phyloP scores from a whole-genome alignment of 129 eudicot species.

The Flaveria brownii region DNA sequence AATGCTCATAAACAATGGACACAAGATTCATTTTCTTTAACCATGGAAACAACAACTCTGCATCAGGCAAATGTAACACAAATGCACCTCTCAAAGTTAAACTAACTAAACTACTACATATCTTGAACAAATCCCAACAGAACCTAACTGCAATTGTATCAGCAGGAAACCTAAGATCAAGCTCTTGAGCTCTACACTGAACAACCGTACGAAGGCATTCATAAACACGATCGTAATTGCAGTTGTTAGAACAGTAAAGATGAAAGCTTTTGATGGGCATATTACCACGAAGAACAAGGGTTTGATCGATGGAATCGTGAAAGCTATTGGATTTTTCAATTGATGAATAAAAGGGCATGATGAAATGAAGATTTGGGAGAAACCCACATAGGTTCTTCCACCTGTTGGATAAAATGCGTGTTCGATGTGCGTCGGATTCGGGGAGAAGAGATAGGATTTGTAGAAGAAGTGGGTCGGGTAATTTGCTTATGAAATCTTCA shows the following conservation, averaged over 20 bases:
- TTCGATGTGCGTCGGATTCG: slow-evolving; percentile 20
- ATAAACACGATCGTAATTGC: slow-evolving; percentile 26
- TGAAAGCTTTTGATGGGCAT: slow-evolving; percentile 12
- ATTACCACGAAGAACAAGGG: slow-evolving; percentile 25
- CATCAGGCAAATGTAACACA: slow-evolving; percentile 14
- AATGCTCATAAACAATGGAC: background rate
- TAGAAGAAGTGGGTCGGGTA: slow-evolving; percentile 16
- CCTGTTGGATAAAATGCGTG: slow-evolving; percentile 25
- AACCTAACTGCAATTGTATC: slow-evolving; percentile 14
- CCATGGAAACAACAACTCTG: slow-evolving; percentile 21
- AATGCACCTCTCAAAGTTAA: slow-evolving; percentile 24
- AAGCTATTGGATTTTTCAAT: background rate
- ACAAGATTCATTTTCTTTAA: slow-evolving; percentile 20
- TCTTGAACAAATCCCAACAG: slow-evolving; percentile 28
- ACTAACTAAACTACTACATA: slow-evolving; percentile 10
- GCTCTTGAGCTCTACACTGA: background rate
- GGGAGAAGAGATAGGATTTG: slow-evolving; percentile 22
- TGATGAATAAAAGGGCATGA: slow-evolving; percentile 6
- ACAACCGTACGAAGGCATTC: background rate
- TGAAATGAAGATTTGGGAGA: slow-evolving; percentile 25
- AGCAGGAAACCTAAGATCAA: slow-evolving; percentile 28
- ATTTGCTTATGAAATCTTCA: slow-evolving; percentile 22
- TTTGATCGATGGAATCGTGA: slow-evolving; percentile 25
- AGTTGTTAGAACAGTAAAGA: slow-evolving; percentile 16
- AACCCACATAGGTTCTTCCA: slow-evolving; percentile 18